A percentile compares a stretch with the other conserved stretches of the same genome.
phyloP scores from a whole-genome alignment of 2,329 filamentous ascomycete genomes.

The Exophiala bonariae region DNA sequence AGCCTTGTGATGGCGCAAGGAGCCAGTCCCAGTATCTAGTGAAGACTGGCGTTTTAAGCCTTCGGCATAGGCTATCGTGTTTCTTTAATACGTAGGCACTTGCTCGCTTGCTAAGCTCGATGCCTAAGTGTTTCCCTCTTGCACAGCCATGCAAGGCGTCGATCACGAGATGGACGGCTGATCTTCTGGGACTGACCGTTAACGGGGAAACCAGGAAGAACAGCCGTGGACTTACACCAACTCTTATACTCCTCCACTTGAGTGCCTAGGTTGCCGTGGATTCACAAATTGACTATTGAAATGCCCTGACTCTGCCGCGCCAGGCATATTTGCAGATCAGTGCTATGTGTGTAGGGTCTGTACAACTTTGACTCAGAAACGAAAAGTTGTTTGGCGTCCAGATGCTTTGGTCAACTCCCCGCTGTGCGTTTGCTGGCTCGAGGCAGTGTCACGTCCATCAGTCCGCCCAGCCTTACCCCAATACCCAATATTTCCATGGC shows the following conservation, averaged over 20 bases:
- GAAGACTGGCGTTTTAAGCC: too few species aligned
- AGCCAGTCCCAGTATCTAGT: too few species aligned
- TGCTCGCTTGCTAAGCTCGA: too few species aligned
- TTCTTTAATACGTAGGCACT: too few species aligned
- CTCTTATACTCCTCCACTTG: not conserved
- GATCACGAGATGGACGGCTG: not conserved
- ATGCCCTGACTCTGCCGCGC: not conserved
- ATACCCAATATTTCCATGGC: not conserved
- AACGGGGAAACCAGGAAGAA: too few species aligned
- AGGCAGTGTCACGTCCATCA: too few species aligned
- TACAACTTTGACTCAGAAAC: too few species aligned
- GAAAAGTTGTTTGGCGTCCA: too few species aligned
- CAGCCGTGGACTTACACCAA: too few species aligned
- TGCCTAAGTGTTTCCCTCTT: too few species aligned
- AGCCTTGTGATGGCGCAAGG: not conserved
- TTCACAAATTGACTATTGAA: constrained; percentile 2
- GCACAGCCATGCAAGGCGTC: constrained; percentile 2
- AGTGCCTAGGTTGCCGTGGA: constrained; percentile 1
- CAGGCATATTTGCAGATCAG: constrained; percentile 6
- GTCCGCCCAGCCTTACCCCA: not conserved
- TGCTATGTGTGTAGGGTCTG: constrained; percentile 2
- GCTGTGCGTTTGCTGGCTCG: constrained; percentile 3
- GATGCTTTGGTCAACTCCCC: not conserved
- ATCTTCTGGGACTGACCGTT: too few species aligned
- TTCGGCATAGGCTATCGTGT: too few species aligned